A percentile compares a stretch with the other conserved stretches of the same genome.
phyloP scores from a whole-genome alignment of 2,329 filamentous ascomycete species.

The Aspergillus melleus region DNA sequence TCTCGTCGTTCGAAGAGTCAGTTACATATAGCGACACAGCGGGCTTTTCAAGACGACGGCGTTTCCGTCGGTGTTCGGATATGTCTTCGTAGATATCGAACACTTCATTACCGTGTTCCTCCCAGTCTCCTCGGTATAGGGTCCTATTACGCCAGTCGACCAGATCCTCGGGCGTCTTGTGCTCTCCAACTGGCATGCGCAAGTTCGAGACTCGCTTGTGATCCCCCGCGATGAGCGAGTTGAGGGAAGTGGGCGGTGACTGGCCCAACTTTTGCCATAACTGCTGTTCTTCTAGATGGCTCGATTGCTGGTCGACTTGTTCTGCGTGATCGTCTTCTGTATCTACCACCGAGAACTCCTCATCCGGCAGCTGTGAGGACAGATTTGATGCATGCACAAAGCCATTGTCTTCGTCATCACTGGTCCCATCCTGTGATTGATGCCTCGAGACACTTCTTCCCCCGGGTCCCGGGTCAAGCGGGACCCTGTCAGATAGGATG shows the following conservation, averaged over 20 bases:
- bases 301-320: conserved; percentile 47
- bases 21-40: background rate
- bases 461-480: conserved; percentile 9
- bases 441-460: conserved; percentile 9
- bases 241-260: conserved; percentile 19
- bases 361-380: conserved; percentile 5
- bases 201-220: conserved; percentile 9
- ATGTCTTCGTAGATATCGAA: conserved; percentile 32
- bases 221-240: conserved; percentile 23
- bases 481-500: conserved; percentile 29
- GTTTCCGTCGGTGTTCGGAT: conserved; percentile 31
- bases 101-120: conserved; percentile 38
- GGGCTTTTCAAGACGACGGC: conserved; percentile 24
- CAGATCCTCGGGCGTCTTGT: conserved; percentile 37
- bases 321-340: conserved; percentile 49
- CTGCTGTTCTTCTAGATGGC: conserved; percentile 45
- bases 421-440: background rate
- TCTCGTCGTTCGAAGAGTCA: conserved; percentile 1
- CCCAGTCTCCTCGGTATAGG: conserved; percentile 53
- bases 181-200: conserved; percentile 27
- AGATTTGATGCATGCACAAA: background rate
- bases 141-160: conserved; percentile 51
- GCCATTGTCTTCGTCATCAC: conserved; percentile 6
- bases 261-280: conserved; percentile 47
- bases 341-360: conserved; percentile 25